Percentiles rank a stretch among this genome's conserved stretches.
These are phyloP conservation scores for Chaetomium tenue DNA, from an alignment of 495 filamentous ascomycete species.

Conservation along the genomic window DNA sequence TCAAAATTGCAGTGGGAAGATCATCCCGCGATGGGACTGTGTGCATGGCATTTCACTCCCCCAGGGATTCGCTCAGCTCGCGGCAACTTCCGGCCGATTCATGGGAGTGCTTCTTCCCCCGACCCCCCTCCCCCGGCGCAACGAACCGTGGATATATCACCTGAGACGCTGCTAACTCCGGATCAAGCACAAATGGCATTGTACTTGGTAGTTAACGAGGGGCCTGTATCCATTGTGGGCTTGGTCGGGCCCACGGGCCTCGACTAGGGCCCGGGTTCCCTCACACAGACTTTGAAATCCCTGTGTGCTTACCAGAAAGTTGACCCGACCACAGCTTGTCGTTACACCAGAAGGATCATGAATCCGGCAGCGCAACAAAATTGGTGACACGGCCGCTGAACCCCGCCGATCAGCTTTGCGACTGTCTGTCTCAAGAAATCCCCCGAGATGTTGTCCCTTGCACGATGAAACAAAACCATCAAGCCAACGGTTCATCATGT, in stretches of 20 bases:
- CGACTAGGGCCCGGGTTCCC: not conserved
- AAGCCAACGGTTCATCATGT: not conserved
- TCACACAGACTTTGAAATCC: not conserved
- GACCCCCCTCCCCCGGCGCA: not conserved
- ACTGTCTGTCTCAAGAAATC: not conserved
- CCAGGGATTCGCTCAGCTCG: not conserved
- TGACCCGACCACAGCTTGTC: not conserved
- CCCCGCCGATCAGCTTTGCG: slow-evolving; percentile 1
- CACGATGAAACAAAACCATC: not conserved
- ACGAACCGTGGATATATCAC: not conserved
- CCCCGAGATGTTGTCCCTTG: not conserved
- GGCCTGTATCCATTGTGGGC: not conserved
- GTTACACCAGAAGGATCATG: not conserved
- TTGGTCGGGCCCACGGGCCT: not conserved
- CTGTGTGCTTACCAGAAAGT: slow-evolving; percentile 1
- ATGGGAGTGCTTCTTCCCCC: not conserved
- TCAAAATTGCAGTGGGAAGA: slow-evolving; percentile 11
- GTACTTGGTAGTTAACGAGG: too few relatives aligned
- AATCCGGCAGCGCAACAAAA: slow-evolving; percentile 1
- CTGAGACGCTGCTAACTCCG: not conserved
- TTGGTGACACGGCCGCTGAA: not conserved
- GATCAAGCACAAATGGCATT: not conserved
- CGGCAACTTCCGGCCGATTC: not conserved
- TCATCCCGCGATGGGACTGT: slow-evolving; percentile 1
- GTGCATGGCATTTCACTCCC: not conserved